Evolutionary conservation across 2,329 filamentous ascomycete species (phyloP).

Genomic region (Claviceps maximensis): DNA sequence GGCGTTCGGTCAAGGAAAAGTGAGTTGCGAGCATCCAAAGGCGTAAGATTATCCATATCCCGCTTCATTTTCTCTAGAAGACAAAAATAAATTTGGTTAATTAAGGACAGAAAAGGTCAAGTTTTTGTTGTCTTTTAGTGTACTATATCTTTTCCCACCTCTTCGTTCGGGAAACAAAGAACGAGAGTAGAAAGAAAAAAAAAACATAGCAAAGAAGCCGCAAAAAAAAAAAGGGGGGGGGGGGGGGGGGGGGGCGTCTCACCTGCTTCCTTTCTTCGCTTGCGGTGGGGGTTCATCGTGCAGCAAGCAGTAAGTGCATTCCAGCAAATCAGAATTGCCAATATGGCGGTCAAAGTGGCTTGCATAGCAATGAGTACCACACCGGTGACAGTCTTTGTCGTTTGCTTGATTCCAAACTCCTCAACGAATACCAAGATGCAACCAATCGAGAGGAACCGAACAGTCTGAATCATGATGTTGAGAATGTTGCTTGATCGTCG

Average conservation of each 20-base stretch:
- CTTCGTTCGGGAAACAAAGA: no score
- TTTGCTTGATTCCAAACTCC: conserved; percentile 77
- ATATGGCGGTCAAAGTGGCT: conserved; percentile 63
- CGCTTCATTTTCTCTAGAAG: conserved; percentile 57
- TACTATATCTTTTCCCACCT: no score
- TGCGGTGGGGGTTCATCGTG: conserved; percentile 81
- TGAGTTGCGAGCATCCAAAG: conserved; percentile 75
- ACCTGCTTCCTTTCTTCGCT: conserved; percentile 81
- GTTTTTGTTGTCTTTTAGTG: no score
- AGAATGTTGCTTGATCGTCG: conserved; percentile 81
- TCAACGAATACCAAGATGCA: conserved; percentile 92
- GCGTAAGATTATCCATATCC: conserved; percentile 71
- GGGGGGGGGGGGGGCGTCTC: conserved; percentile 26
- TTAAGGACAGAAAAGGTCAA: background rate
- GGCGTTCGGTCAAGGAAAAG: conserved; percentile 53
- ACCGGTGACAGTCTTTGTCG: conserved; percentile 86
- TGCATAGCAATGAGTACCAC: conserved; percentile 91
- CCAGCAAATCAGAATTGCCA: conserved; percentile 78
- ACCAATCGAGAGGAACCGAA: conserved; percentile 74
- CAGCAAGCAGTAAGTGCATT: conserved; percentile 75
- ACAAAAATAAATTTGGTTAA: no score
- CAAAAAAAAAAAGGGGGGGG: background rate
- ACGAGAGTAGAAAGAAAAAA: background rate
- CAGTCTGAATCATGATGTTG: conserved; percentile 82
- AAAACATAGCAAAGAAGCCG: background rate